phyloP scores from a whole-genome alignment of 768 basidiomycete species.

The Leccinellum albellum region DNA sequence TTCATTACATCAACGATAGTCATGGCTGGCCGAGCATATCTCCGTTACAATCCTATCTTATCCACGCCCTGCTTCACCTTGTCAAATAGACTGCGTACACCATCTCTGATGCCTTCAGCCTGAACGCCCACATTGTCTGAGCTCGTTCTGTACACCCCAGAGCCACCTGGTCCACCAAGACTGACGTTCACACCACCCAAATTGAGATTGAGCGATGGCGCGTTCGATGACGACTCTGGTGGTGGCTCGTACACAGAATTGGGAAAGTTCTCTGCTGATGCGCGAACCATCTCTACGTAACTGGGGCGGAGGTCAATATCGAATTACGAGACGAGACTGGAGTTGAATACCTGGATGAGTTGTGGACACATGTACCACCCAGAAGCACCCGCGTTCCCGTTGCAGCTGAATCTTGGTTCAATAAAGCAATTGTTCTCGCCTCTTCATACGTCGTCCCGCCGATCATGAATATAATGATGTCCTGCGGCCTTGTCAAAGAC shows the following conservation, averaged over 20 bases:
- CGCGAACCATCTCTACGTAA: slow-evolving; percentile 85
- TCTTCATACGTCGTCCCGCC: slow-evolving; percentile 98
- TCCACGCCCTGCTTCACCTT: slow-evolving; percentile 88
- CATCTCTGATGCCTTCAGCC: slow-evolving; percentile 86
- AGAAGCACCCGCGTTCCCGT: slow-evolving; percentile 76
- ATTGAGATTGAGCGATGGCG: slow-evolving; percentile 84
- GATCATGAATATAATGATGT: slow-evolving; percentile 94
- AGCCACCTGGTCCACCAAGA: slow-evolving; percentile 81
- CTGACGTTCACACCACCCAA: slow-evolving; percentile 90
- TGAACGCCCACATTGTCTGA: slow-evolving; percentile 71
- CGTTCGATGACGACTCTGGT: slow-evolving; percentile 65
- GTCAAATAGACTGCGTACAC: slow-evolving; percentile 80
- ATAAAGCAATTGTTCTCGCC: slow-evolving; percentile 74
- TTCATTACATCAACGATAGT: no score
- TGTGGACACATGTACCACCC: slow-evolving; percentile 94
- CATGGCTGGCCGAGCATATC: no score
- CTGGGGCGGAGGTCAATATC: slow-evolving; percentile 36
- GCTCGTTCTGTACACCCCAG: slow-evolving; percentile 81
- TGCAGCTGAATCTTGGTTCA: slow-evolving; percentile 75
- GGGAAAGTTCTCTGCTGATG: slow-evolving; percentile 61
- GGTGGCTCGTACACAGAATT: slow-evolving; percentile 69
- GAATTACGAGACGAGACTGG: background rate
- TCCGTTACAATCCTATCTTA: slow-evolving; percentile 37
- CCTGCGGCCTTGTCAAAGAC: slow-evolving; percentile 66
- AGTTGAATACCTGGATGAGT: slow-evolving; percentile 74